Evolutionary conservation across 1,284 basidiomycete genomes (phyloP).

Genomic region (Afroboletus lepidellus): DNA sequence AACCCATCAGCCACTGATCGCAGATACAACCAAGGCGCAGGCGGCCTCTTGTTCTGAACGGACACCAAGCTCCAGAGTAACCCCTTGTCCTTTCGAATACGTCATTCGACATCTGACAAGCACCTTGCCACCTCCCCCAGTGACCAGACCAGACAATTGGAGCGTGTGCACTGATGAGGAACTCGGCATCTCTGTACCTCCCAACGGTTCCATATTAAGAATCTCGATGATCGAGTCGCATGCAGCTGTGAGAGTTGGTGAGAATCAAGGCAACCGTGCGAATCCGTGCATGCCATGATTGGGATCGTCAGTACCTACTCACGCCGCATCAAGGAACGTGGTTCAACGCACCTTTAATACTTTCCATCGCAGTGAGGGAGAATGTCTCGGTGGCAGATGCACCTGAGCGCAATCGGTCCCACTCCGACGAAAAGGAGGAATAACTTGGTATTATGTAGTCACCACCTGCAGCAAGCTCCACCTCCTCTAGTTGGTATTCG

Average conservation of each 20-base stretch:
- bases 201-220: slow-evolving; percentile 94
- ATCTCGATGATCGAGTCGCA: slow-evolving; percentile 93
- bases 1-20: slow-evolving; percentile 71
- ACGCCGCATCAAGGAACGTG: slow-evolving; percentile 6
- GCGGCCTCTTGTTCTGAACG: slow-evolving; percentile 88
- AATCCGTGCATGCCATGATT: slow-evolving; percentile 10
- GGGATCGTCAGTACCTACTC: slow-evolving; percentile 9
- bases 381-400: slow-evolving; percentile 91
- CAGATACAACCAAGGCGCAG: slow-evolving; percentile 85
- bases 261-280: slow-evolving; percentile 15
- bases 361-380: slow-evolving; percentile 89
- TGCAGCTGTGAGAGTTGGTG: slow-evolving; percentile 55
- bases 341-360: slow-evolving; percentile 75
- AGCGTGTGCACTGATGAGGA: slow-evolving; percentile 92
- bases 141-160: slow-evolving; percentile 86
- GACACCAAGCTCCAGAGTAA: slow-evolving; percentile 94
- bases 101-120: slow-evolving; percentile 96
- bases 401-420: slow-evolving; percentile 85
- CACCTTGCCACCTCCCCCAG: slow-evolving; percentile 90
- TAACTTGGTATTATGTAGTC: slow-evolving; percentile 95
- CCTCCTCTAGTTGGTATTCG: slow-evolving; percentile 96
- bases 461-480: slow-evolving; percentile 88
- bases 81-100: slow-evolving; percentile 84
- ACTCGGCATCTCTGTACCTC: slow-evolving; percentile 80
- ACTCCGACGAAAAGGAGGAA: slow-evolving; percentile 88